Evolutionary conservation across 495 filamentous ascomycete genomes (phyloP).

Genomic region (Trichoderma reesei): DNA sequence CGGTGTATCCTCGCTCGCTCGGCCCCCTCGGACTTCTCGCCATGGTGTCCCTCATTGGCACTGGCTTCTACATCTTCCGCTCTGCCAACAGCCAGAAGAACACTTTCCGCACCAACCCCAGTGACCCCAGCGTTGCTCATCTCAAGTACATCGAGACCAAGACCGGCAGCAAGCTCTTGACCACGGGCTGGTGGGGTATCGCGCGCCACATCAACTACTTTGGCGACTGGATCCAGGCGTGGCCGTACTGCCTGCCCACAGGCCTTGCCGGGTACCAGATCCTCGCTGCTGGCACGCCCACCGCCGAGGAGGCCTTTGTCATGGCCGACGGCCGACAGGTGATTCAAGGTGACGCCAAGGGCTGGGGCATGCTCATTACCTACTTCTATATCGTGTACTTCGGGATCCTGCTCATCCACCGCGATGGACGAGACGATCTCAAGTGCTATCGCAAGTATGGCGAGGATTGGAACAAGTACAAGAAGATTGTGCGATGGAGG

Average conservation of each 20-base stretch:
- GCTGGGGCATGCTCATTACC: conserved; percentile 78
- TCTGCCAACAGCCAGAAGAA: conserved; percentile 90
- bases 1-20: conserved; percentile 69
- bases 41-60: conserved; percentile 52
- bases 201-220: conserved; percentile 94
- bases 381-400: conserved; percentile 97
- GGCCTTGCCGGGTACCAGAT: conserved; percentile 72
- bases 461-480: conserved; percentile 86
- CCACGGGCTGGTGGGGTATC: conserved; percentile 89
- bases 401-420: conserved; percentile 76
- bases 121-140: conserved; percentile 68
- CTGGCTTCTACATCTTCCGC: conserved; percentile 86
- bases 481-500: conserved; percentile 67
- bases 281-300: conserved; percentile 37
- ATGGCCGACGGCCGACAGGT: conserved; percentile 51
- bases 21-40: conserved; percentile 51
- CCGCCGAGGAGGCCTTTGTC: conserved; percentile 37
- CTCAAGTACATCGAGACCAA: conserved; percentile 84
- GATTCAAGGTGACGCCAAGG: conserved; percentile 60
- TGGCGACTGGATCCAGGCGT: conserved; percentile 93
- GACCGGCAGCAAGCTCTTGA: conserved; percentile 68
- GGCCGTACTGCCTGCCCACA: conserved; percentile 86
- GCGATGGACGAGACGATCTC: conserved; percentile 84
- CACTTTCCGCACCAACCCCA: conserved; percentile 78
- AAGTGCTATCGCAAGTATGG: conserved; percentile 93